Percentiles rank a stretch among this genome's conserved stretches.
Evolutionary conservation across 129 eudicot genomes (phyloP).

Genomic region (Tagetes patula): DNA sequence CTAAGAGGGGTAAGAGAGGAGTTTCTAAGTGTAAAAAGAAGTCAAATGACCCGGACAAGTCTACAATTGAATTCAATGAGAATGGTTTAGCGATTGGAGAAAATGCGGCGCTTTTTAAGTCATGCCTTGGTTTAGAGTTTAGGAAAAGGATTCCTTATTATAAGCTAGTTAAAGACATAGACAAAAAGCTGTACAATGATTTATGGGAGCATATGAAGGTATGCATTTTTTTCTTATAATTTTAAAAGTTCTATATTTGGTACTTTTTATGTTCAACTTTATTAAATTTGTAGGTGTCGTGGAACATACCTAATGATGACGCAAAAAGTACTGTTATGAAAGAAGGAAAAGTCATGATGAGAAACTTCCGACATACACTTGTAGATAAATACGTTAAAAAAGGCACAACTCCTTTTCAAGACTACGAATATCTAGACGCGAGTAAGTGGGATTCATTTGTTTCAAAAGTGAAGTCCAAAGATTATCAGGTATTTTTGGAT

Average conservation of each 20-base stretch:
- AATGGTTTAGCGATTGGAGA: background rate
- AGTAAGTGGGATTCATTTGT: background rate
- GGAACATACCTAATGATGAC: background rate
- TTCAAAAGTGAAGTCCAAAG: background rate
- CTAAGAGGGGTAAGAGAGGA: background rate
- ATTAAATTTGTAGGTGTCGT: background rate
- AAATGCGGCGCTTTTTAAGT: background rate
- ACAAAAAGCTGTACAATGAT: background rate
- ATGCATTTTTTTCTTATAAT: background rate
- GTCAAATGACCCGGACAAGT: background rate
- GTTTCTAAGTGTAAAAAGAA: background rate
- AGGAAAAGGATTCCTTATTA: background rate
- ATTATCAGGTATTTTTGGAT: background rate
- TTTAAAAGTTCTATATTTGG: background rate
- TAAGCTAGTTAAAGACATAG: background rate
- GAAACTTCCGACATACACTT: background rate
- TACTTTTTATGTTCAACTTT: background rate
- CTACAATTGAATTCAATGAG: background rate
- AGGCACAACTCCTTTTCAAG: background rate
- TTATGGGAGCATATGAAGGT: constrained; percentile 6
- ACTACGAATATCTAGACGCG: background rate
- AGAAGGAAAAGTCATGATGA: background rate
- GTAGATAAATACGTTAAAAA: background rate
- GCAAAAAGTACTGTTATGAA: background rate
- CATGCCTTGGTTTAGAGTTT: background rate